Evolutionary conservation across 345 rosid genomes (phyloP), one percentile per base, ranked within the genome.

Genomic region (Excoecaria cochinchinensis): DNA sequence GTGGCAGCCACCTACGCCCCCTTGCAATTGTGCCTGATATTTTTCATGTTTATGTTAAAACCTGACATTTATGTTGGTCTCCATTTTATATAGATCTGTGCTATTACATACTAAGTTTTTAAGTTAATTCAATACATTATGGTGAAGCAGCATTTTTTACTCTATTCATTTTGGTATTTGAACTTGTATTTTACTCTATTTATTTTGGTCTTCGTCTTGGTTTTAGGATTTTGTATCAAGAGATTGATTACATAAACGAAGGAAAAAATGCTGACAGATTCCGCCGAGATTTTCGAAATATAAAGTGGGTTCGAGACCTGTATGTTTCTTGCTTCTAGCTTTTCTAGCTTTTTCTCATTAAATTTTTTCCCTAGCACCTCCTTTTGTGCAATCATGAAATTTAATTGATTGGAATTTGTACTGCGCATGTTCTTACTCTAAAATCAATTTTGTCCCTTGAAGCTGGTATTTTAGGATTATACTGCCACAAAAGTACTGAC

Each of bases 291-390:
- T 95, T 91, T 77, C 89, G 99, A 82, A 95, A 95, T 73, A 51
- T 84, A 59, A 92, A 89, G 86, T 95, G 99, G 99, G 95, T 95
- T 76, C 90, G 97, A 42, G 91, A 71, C 99, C 97, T 51, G 99
- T 92, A 89, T 63, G 97, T 86, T 81, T 75, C 83, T 36, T 77
- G 40, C 74, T 70, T 48, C 76, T 58, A 78, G 55, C 65, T 36
- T 71, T 31, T 58, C 31, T 31, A 31, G 31, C 1, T 31, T 31
- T 31, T 31, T 31, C 61, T 64, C 25, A 24, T 57, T 62, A 44
- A 59, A 40, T 12, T 36, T 15, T 67, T 58, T 52, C 55, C 68
- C 25, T 56, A 42, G 50, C 14, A 16, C 61, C 46, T 73, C 67
- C 31, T 74, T 74, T 19, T 25, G 50, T 25, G 19, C 53, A 69